These are phyloP conservation scores for Nematocida sp. DNA, from an alignment of 371 early-diverging fungal genomes.

Conservation along the genomic window DNA sequence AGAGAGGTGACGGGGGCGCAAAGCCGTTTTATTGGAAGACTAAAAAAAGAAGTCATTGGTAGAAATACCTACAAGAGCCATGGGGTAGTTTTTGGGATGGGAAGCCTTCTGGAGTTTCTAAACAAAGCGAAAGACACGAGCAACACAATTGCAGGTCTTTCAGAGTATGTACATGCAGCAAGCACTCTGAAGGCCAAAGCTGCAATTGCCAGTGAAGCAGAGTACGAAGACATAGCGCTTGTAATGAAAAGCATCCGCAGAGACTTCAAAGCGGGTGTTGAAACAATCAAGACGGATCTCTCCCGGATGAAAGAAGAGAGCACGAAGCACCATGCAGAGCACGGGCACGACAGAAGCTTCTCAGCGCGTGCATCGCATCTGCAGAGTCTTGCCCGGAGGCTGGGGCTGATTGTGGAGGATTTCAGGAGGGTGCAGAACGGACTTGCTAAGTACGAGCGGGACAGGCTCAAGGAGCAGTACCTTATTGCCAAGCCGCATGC, in stretches of 20 bases:
- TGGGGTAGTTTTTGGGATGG: background rate
- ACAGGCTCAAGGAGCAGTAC: slow-evolving; percentile 58
- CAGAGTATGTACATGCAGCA: slow-evolving; percentile 30
- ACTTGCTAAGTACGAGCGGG: slow-evolving; percentile 51
- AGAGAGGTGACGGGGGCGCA: too few relatives aligned
- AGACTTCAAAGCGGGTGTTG: slow-evolving; percentile 33
- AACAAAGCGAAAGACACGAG: slow-evolving; percentile 47
- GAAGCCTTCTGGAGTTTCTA: slow-evolving; percentile 34
- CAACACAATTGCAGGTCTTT: slow-evolving; percentile 29
- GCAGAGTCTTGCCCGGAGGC: slow-evolving; percentile 33
- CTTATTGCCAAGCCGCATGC: slow-evolving; percentile 64
- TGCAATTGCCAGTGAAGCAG: background rate
- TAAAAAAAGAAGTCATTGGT: background rate
- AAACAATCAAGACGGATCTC: background rate
- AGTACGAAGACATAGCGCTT: background rate
- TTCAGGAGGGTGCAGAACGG: slow-evolving; percentile 40
- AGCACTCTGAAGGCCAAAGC: slow-evolving; percentile 15
- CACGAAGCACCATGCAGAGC: background rate
- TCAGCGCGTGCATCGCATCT: slow-evolving; percentile 18
- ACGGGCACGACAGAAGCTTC: slow-evolving; percentile 39
- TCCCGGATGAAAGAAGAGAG: slow-evolving; percentile 33
- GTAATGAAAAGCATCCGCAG: slow-evolving; percentile 21
- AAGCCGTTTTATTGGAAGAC: background rate
- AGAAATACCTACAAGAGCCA: slow-evolving; percentile 26
- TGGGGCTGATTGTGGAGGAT: slow-evolving; percentile 29